These are phyloP conservation scores for Trichoderma oligosporum DNA, from an alignment of 2,329 filamentous ascomycete species.

Conservation along the genomic window DNA sequence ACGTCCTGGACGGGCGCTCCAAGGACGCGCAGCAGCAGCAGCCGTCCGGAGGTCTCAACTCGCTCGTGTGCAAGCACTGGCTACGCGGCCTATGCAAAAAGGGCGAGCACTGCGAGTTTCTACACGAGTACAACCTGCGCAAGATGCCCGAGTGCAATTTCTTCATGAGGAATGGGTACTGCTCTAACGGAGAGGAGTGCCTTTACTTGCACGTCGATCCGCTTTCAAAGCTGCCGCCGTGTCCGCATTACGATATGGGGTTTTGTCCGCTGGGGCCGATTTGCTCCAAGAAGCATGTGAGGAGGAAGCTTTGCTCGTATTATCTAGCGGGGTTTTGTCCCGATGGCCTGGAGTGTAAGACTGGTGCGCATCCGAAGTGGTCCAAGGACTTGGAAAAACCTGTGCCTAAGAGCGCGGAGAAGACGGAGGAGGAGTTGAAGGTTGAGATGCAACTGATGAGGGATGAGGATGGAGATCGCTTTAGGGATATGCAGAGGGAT, in stretches of 20 bases:
- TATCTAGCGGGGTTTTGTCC: conserved; percentile 96
- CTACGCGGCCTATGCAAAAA: conserved; percentile 97
- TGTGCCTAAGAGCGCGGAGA: conserved; percentile 62
- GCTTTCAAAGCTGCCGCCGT: conserved; percentile 71
- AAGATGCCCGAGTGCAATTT: conserved; percentile 99
- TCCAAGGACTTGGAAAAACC: conserved; percentile 72
- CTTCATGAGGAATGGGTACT: conserved; percentile 89
- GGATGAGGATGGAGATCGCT: conserved; percentile 39
- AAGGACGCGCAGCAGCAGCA: conserved; percentile 44
- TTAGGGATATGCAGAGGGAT: conserved; percentile 35
- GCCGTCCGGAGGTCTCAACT: conserved; percentile 60
- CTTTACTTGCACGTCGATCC: conserved; percentile 88
- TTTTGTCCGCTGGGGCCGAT: conserved; percentile 88
- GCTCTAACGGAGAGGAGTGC: conserved; percentile 95
- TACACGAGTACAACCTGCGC: conserved; percentile 97
- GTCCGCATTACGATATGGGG: conserved; percentile 88
- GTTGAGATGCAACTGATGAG: conserved; percentile 28
- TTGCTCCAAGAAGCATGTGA: conserved; percentile 85
- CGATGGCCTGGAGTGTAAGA: conserved; percentile 68
- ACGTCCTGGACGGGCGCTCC: conserved; percentile 51
- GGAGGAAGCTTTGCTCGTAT: conserved; percentile 73
- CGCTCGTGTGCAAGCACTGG: conserved; percentile 97
- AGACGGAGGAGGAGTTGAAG: conserved; percentile 49
- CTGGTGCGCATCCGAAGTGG: conserved; percentile 81
- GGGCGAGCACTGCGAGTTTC: conserved; percentile 91